Conservation (phyloP, 2,329 filamentous ascomycete species). For the Trichoderma sp. region DNA sequence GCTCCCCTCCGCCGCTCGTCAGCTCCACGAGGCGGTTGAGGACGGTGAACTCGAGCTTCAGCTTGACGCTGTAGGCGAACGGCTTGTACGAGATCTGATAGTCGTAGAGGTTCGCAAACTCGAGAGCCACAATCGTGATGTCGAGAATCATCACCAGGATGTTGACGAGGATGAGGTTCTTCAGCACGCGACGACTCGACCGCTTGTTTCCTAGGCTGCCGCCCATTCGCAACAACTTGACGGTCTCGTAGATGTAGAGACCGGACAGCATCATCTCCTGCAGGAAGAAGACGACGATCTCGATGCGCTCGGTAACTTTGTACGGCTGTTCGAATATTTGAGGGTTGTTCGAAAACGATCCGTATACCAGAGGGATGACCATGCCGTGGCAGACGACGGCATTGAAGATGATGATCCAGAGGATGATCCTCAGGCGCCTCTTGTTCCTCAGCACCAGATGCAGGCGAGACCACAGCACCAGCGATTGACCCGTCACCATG, state of each 20-base stretch:
- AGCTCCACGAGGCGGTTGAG: constrained; percentile 40
- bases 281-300: constrained; percentile 57
- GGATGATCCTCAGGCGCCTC: constrained; percentile 50
- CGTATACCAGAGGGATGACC: constrained; percentile 59
- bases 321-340: constrained; percentile 37
- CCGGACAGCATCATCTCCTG: constrained; percentile 56
- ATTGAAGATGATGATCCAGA: constrained; percentile 60
- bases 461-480: constrained; percentile 64
- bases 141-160: constrained; percentile 47
- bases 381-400: constrained; percentile 56
- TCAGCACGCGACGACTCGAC: constrained; percentile 29
- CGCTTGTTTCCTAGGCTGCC: constrained; percentile 33
- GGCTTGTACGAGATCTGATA: constrained; percentile 40
- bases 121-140: constrained; percentile 39
- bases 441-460: constrained; percentile 59
- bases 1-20: constrained; percentile 17
- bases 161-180: constrained; percentile 47
- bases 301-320: constrained; percentile 52
- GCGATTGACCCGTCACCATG: constrained; percentile 62
- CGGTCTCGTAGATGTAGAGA: constrained; percentile 55
- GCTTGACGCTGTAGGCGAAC: constrained; percentile 40
- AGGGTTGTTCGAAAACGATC: constrained; percentile 43
- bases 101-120: constrained; percentile 37
- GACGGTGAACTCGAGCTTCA: constrained; percentile 42
- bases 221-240: constrained; percentile 50